Conservation (phyloP, 495 filamentous ascomycete species). For the Lentithecium fluviatile region DNA sequence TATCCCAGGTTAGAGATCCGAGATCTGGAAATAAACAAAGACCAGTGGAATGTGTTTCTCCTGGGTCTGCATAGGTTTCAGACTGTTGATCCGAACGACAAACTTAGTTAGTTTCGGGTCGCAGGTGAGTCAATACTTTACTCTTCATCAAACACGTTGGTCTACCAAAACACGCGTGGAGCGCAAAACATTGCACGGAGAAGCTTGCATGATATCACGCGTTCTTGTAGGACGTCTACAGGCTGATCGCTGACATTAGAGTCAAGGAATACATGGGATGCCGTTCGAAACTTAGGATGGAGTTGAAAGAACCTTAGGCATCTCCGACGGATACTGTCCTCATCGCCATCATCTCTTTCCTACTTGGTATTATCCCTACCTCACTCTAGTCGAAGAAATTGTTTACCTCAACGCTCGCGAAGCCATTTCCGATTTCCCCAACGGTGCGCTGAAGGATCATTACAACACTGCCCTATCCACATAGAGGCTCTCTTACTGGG, state of each 20-base stretch:
- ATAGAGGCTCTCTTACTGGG: slow-evolving; percentile 69
- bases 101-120: slow-evolving; percentile 62
- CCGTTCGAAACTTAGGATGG: slow-evolving; percentile 58
- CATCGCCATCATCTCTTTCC: slow-evolving; percentile 66
- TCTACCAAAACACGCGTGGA: no score
- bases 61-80: slow-evolving; percentile 57
- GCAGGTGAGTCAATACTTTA: slow-evolving; percentile 43
- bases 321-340: slow-evolving; percentile 60
- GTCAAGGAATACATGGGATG: slow-evolving; percentile 68
- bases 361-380: slow-evolving; percentile 71
- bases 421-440: slow-evolving; percentile 56
- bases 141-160: no score
- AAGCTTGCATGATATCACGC: slow-evolving; percentile 1
- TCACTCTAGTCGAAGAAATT: slow-evolving; percentile 66
- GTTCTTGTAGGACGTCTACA: no score
- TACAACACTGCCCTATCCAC: slow-evolving; percentile 52
- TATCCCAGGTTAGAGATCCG: slow-evolving; percentile 53
- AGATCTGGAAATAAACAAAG: slow-evolving; percentile 55
- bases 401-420: slow-evolving; percentile 51
- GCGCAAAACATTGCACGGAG: no score
- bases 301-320: slow-evolving; percentile 50
- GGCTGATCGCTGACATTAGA: no score
- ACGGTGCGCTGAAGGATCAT: slow-evolving; percentile 44
- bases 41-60: slow-evolving; percentile 60
- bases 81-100: slow-evolving; percentile 51